These are phyloP conservation scores for Stephanodiscus minutulus DNA, from an alignment of 108 stramenopile genomes.

Conservation along the genomic window DNA sequence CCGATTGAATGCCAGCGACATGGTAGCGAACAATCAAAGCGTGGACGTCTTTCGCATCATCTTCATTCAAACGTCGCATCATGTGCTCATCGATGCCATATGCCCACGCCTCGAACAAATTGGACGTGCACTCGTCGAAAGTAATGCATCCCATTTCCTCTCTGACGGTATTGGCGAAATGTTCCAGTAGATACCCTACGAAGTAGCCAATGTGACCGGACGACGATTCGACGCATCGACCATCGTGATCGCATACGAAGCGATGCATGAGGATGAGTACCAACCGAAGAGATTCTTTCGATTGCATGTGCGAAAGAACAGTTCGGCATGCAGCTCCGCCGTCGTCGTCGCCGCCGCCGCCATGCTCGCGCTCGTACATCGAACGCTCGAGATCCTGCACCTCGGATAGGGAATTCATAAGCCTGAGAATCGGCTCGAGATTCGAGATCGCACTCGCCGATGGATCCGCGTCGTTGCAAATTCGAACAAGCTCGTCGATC, in stretches of 20 bases:
- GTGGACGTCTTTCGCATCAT: constrained; percentile 26
- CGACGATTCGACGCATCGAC: constrained; percentile 1
- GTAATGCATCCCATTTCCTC: constrained; percentile 9
- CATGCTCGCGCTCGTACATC: constrained; percentile 7
- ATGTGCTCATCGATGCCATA: constrained; percentile 26
- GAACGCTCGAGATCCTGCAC: constrained; percentile 1
- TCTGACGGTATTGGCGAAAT: constrained; percentile 22
- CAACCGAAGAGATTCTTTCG: constrained; percentile 41
- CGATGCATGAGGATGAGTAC: constrained; percentile 20
- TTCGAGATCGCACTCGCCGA: constrained; percentile 1
- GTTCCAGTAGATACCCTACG: constrained; percentile 26
- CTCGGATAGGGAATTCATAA: constrained; percentile 30
- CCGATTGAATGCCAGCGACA: constrained; percentile 25
- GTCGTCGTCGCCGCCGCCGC: neutral
- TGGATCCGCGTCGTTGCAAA: constrained; percentile 11
- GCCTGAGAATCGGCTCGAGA: constrained; percentile 26
- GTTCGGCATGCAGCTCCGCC: neutral
- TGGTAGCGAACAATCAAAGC: constrained; percentile 36
- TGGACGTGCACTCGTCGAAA: neutral
- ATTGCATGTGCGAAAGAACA: constrained; percentile 22
- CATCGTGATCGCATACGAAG: constrained; percentile 10
- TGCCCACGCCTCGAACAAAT: constrained; percentile 31
- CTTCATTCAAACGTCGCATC: constrained; percentile 25
- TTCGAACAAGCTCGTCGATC: constrained; percentile 21
- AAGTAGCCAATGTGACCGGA: constrained; percentile 37